Conservation (phyloP, 1,284 basidiomycete species). For the Irpex sp. region DNA sequence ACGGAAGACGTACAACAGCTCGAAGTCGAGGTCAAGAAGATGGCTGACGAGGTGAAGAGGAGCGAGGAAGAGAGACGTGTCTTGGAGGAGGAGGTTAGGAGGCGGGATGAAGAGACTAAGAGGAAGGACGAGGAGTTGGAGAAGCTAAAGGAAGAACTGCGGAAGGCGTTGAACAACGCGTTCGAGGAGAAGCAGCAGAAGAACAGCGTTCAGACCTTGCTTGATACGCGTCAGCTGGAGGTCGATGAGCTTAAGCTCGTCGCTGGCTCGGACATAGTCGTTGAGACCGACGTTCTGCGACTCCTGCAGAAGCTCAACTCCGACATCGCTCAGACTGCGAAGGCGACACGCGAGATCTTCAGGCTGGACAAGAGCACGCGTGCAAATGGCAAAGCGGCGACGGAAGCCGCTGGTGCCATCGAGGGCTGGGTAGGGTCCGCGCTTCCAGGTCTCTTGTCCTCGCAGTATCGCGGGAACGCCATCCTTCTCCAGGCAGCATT, state of each 20-base stretch:
- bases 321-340: slow-evolving; percentile 12
- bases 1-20: neutral
- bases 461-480: slow-evolving; percentile 12
- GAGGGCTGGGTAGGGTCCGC: slow-evolving; percentile 14
- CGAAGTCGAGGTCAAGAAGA: neutral
- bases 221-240: slow-evolving; percentile 8
- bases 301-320: slow-evolving; percentile 12
- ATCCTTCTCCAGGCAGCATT: slow-evolving; percentile 12
- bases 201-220: slow-evolving; percentile 3
- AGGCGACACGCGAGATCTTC: slow-evolving; percentile 10
- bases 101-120: neutral
- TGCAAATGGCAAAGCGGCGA: slow-evolving; percentile 4
- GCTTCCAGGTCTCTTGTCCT: slow-evolving; percentile 10
- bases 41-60: neutral
- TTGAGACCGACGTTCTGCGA: slow-evolving; percentile 10
- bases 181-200: slow-evolving; percentile 8
- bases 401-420: slow-evolving; percentile 12
- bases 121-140: slow-evolving; percentile 4
- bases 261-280: slow-evolving; percentile 9
- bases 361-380: slow-evolving; percentile 8
- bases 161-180: neutral
- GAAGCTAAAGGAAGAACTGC: slow-evolving; percentile 1
- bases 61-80: neutral
- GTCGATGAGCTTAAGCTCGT: slow-evolving; percentile 7
- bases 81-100: neutral